These are phyloP conservation scores for Pseudopyrenochaeta lycopersici DNA, from an alignment of 2,329 filamentous ascomycete species.

Conservation along the genomic window DNA sequence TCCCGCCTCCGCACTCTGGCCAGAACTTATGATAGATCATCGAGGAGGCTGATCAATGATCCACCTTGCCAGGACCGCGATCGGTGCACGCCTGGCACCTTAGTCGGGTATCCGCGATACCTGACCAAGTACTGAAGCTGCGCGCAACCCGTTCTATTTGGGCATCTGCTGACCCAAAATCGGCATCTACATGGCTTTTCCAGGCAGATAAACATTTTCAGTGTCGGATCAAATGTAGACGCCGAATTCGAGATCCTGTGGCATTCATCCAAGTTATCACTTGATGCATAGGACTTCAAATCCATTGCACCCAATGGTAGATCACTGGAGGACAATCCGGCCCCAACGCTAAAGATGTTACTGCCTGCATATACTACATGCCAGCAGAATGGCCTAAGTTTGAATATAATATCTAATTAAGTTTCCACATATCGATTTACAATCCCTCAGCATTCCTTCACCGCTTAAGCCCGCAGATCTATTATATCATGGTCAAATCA, in stretches of 20 bases:
- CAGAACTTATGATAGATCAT: constrained; percentile 16
- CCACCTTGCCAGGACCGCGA: not conserved
- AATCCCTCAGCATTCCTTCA: not conserved
- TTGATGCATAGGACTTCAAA: not conserved
- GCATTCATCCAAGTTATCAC: not conserved
- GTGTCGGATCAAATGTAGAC: not conserved
- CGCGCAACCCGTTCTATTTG: not conserved
- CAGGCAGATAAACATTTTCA: not conserved
- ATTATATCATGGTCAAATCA: not conserved
- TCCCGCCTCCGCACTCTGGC: constrained; percentile 10
- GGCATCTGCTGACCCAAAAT: not conserved
- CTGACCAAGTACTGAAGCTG: not conserved
- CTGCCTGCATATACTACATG: not conserved
- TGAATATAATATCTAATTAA: not conserved
- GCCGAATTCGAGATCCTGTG: not conserved
- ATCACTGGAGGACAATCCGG: not conserved
- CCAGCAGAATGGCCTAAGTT: not conserved
- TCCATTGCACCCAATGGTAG: not conserved
- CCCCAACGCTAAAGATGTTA: not conserved
- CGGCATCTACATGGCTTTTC: not conserved
- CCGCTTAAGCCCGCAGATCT: not conserved
- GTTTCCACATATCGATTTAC: not conserved
- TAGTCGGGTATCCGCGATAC: not conserved
- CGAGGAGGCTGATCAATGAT: not conserved
- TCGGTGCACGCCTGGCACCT: not conserved